Conservation (phyloP, 768 basidiomycete genomes). For the Amyloporia xantha region DNA sequence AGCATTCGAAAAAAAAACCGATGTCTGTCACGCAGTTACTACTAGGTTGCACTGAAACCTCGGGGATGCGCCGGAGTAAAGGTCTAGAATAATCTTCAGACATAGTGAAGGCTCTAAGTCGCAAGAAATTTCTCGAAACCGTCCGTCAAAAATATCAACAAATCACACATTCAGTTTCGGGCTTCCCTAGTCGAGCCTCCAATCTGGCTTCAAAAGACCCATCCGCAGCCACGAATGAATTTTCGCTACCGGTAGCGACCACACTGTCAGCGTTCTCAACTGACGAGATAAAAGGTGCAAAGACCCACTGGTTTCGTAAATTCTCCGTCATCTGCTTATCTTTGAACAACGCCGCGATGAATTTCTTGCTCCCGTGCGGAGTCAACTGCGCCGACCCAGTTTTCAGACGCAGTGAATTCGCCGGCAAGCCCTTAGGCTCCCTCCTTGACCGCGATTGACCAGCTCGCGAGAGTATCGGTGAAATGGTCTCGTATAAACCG, state of each 20-base stretch:
- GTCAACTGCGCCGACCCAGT: conserved; percentile 27
- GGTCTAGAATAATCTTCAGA: too few relatives aligned
- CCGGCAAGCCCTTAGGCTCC: conserved; percentile 20
- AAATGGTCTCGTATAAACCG: conserved; percentile 4
- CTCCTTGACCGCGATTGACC: conserved; percentile 3
- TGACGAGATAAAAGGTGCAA: not conserved
- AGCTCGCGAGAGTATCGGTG: conserved; percentile 4
- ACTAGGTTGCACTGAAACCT: too few relatives aligned
- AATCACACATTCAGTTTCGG: conserved; percentile 18
- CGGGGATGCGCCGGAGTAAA: too few relatives aligned
- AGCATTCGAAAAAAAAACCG: too few relatives aligned
- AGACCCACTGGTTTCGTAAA: conserved; percentile 46
- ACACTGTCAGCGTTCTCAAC: not conserved
- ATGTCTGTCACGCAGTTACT: too few relatives aligned
- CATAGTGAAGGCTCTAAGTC: too few relatives aligned
- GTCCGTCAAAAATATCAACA: too few relatives aligned
- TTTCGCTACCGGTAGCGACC: conserved; percentile 12
- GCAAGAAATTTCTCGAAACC: too few relatives aligned
- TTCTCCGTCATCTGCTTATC: conserved; percentile 35
- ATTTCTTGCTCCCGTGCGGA: conserved; percentile 9
- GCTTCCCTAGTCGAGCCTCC: conserved; percentile 19
- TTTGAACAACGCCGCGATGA: conserved; percentile 36
- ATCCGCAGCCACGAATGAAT: conserved; percentile 13
- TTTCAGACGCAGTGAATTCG: conserved; percentile 34
- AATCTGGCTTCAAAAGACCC: conserved; percentile 18